Base-by-base conservation (phyloP, 805 yeast species). In the Candida glaebosa region DNA sequence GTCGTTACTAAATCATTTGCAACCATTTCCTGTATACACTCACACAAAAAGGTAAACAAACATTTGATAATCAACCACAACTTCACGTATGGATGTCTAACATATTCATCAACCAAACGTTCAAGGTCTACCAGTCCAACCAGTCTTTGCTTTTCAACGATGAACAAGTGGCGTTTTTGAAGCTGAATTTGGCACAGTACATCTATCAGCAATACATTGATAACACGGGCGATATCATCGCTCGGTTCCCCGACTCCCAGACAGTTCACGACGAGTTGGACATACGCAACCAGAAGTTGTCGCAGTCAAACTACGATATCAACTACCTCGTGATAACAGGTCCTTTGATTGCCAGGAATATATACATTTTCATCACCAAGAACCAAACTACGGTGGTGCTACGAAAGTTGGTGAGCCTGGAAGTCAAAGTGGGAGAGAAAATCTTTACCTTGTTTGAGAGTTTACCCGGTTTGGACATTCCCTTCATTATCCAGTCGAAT, bases 111-210 rank as follows among this genome's bases (percentile, higher is more conserved):
- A 49, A 48, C 28, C 57, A 54, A 32, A 47, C 52, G 3, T 54
- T 50, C 39, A 49, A 49, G 34, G 20, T 51, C 10, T 50, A 42
- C 34, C 50, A 52, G 20, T 33, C 54, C 6, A 54, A 52, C 39
- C 43, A 47, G 3, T 9, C 44, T 7, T 26, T 44, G 14, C 28
- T 31, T 7, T 34, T 54, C 18, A 15, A 44, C 1, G 17, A 30
- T 17, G 30, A 36, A 15, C 43, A 49, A 20, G 19, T 45, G 7
- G 49, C 42, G 3, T 45, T 40, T 28, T 22, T 49, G 18, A 28
- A 34, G 16, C 17, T 28, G 9, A 38, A 40, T 19, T 32, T 50
- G 17, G 33, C 56, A 15, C 45, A 46, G 26, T 47, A 38, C 33
- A 30, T 51, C n/a, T 48, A 31, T 38, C 32, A 28, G 1, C 33